Evolutionary conservation across 2,329 filamentous ascomycete species (phyloP), one percentile per base, ranked within the genome.

Genomic region (Grosmannia clavigera): DNA sequence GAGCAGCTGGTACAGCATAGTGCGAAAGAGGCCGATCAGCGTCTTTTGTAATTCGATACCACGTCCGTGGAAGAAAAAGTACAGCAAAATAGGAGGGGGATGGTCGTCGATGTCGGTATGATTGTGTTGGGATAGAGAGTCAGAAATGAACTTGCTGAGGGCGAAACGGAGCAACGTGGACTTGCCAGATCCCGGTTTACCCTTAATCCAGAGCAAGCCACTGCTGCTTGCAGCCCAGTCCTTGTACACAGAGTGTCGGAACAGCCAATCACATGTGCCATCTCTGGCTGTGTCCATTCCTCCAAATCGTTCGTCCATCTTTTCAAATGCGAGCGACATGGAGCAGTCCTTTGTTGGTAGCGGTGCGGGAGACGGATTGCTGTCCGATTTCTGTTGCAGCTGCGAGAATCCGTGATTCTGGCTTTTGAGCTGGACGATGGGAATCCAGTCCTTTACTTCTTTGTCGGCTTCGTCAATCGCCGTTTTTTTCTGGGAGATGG

Each of bases 131-230:
- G 12, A 14, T 2, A 12, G 12, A 29, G 14, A 33, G 7, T 56
- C n/a, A 22, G 53, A 25, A 16, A 54, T 31, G 31, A 50, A 5
- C 22, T 55, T 3, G 11, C 33, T 63, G 7, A 75, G 65, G 1
- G 73, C 29, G 61, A 68, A 67, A 33, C 64, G 65, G 55, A 76
- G 64, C 35, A 76, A 61, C 1, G 72, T 75, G n/a, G 60, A 61
- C 27, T 61, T 61, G n/a, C 60, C 60, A 51, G 60, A 60, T n/a
- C 61, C 61, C 5, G 74, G 72, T 22, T 75, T 73, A 0, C 74
- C 74, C 52, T 70, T 71, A 46, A 76, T 70, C 72, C 71, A 75
- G 3, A 75, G 70, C 0, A 76, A 9, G 2, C 65, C 66, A 19
- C 27, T 52, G 14, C 55, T 48, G 35, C 51, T 40, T 6, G 38